Conservation (phyloP, 192 early-diverging fungal species). For the Coemansia sp. region DNA sequence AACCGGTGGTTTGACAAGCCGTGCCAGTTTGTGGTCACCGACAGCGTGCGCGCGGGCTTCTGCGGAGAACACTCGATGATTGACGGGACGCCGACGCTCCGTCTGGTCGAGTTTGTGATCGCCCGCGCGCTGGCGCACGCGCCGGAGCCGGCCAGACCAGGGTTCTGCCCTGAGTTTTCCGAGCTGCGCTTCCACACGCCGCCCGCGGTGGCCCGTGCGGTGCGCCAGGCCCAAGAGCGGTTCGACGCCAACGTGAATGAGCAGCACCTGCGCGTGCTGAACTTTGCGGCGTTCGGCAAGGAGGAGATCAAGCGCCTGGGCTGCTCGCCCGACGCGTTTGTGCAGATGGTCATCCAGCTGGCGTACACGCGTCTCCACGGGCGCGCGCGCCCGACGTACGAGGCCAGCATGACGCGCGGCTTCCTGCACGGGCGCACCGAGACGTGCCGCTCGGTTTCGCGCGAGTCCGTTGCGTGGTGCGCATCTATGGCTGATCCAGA, state of each 20-base stretch:
- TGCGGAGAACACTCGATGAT: conserved; percentile 92
- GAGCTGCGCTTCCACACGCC: conserved; percentile 71
- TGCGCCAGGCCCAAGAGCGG: conserved; percentile 65
- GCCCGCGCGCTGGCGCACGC: conserved; percentile 50
- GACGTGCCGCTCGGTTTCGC: conserved; percentile 78
- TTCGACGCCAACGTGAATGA: conserved; percentile 73
- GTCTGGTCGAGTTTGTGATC: conserved; percentile 79
- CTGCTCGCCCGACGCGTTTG: conserved; percentile 76
- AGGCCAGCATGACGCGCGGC: conserved; percentile 88
- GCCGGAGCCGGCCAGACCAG: conserved; percentile 14
- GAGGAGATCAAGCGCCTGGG: conserved; percentile 85
- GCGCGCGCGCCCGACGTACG: conserved; percentile 79
- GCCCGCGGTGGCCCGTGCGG: conserved; percentile 53
- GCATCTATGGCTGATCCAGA: conserved; percentile 76
- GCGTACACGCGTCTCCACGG: conserved; percentile 93
- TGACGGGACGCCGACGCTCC: conserved; percentile 92
- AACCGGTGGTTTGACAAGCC: conserved; percentile 99
- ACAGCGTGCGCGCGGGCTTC: conserved; percentile 96
- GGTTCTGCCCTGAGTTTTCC: conserved; percentile 17
- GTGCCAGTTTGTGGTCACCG: conserved; percentile 92
- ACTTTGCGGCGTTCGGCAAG: conserved; percentile 91
- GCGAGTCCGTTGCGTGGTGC: conserved; percentile 79
- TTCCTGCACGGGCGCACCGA: conserved; percentile 95
- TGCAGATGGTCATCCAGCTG: conserved; percentile 94
- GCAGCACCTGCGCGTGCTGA: conserved; percentile 81